Base-by-base conservation (phyloP, 2,329 filamentous ascomycete species). In the Hyphodiscus sp. region DNA sequence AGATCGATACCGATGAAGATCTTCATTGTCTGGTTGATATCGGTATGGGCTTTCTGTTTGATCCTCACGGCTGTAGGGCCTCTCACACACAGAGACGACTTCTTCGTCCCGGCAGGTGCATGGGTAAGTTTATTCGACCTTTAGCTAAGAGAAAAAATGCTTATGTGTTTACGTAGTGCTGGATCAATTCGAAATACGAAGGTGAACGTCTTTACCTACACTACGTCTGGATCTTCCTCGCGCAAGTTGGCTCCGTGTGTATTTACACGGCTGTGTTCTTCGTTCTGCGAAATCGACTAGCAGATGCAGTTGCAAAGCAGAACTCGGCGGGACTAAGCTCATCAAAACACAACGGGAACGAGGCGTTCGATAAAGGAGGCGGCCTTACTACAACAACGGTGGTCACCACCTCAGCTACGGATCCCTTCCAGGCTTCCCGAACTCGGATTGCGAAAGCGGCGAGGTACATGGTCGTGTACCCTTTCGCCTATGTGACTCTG, bases 151-250 rank as follows among this genome's bases (percentile, higher is more conserved):
- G 8, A 8, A 4, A 13, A 45, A 3, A 9, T 65, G 70, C 33
- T 38, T 4, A 38, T n/a, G 16, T 38, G 33, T 5, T 15, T 13
- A 13, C 33, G 11, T 47, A 73, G 76, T 81, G 78, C 63, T 82
- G 78, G 78, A 74, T 81, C 20, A 73, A 73, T 30, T 63, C 69
- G 2, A 68, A 74, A 6, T 70, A 76, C 52, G 69, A 73, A 49
- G 63, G 63, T 18, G 68, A 79, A 2, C 74, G 77, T 16, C 68
- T 81, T 3, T 73, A 70, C 56, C 70, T 76, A 1, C 78, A 81
- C 56, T 81, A 81, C 59, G 61, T 80, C 46, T 81, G 76, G 76
- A 77, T 80, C 51, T 80, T 80, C 61, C 65, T 77, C 20, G 72
- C 75, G 52, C 72, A 80, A 59, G 76, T 79, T 59, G 73, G 75